Base-by-base conservation (phyloP, 805 yeast genomes). In the Kodamaea laetipori region DNA sequence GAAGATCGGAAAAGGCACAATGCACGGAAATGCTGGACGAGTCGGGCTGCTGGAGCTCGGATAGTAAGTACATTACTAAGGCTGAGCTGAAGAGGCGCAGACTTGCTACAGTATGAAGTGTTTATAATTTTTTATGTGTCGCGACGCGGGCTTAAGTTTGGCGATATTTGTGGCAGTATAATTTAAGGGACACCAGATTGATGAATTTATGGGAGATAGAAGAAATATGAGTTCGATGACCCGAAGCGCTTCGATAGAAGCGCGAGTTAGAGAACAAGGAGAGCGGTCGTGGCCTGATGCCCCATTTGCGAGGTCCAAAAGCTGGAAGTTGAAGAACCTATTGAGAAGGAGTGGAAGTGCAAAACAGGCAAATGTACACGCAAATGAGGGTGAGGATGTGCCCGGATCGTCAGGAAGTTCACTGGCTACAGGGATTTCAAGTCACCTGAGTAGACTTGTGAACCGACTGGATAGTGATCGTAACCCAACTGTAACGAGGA, bases 21-120 rank as follows among this genome's bases (percentile, higher is more conserved):
- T 40, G 41, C 10, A 56, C 24, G 5, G 58, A 54, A 6, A 39
- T 36, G 13, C 37, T 37, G 6, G 50, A 45, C 30, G 53, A 36
- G 40, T 53, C 46, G 13, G 57, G 55, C 8, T 37, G 43, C 32
- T 39, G 47, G 13, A 56, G 24, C 38, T 58, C 61, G 9, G 58
- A 48, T 28, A 60, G 21, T 9, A 57, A 43, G 43, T 49, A 52
- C 45, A 50, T 52, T 49, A 48, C 49, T 18, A 11, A 13, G 34
- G 34, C 34, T 30, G 19, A 13, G 34, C 18, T 13, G 3, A 13
- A 10, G 33, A 28, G 33, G 25, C 15, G 37, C 8, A n/a, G 9
- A 23, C 19, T 35, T 24, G 19, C 24, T 21, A 21, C 24, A 21
- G 24, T 21, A 21, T 21, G 6, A 8, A 8, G 6, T 6, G 24